Evolutionary conservation across 2,329 filamentous ascomycete genomes (phyloP).

Genomic region (Ophiocordyceps camponoti-saundersi): DNA sequence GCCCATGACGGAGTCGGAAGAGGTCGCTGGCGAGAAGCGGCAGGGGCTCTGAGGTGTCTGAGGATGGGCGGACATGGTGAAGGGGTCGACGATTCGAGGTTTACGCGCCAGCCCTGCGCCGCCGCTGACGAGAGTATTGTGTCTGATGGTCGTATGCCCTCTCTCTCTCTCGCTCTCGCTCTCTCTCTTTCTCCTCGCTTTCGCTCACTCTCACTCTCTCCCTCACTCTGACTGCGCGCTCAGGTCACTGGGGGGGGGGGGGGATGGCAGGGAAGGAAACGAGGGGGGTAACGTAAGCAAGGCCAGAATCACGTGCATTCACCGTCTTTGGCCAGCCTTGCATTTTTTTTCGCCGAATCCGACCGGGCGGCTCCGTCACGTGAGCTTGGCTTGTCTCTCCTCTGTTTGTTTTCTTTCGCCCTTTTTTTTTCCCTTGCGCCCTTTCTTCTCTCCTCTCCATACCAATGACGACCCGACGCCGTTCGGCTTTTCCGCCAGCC

Average conservation of each 20-base stretch:
- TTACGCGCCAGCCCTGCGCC: conserved; percentile 15
- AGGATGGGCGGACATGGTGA: conserved; percentile 49
- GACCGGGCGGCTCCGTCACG: not conserved
- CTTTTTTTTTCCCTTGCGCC: conserved; percentile 5
- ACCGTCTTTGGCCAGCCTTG: too few relatives aligned
- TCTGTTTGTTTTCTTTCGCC: not conserved
- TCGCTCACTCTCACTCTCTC: too few relatives aligned
- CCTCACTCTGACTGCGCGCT: too few relatives aligned
- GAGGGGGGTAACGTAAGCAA: not conserved
- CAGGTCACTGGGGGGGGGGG: too few relatives aligned
- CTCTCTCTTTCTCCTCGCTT: too few relatives aligned
- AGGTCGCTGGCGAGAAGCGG: conserved; percentile 38
- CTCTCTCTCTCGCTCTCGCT: too few relatives aligned
- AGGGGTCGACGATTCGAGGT: not conserved
- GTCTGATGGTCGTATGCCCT: too few relatives aligned
- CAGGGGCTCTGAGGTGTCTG: conserved; percentile 52
- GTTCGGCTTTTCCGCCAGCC: too few relatives aligned
- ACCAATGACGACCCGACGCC: too few relatives aligned
- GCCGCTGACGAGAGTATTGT: conserved; percentile 1
- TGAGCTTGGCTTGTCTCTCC: not conserved
- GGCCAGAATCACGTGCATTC: not conserved
- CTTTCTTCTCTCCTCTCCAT: conserved; percentile 5
- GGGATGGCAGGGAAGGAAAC: not conserved
- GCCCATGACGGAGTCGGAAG: conserved; percentile 32
- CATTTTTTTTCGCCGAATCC: too few relatives aligned